Base-by-base conservation (phyloP, 768 basidiomycete genomes). In the Lactarius akahatsu region DNA sequence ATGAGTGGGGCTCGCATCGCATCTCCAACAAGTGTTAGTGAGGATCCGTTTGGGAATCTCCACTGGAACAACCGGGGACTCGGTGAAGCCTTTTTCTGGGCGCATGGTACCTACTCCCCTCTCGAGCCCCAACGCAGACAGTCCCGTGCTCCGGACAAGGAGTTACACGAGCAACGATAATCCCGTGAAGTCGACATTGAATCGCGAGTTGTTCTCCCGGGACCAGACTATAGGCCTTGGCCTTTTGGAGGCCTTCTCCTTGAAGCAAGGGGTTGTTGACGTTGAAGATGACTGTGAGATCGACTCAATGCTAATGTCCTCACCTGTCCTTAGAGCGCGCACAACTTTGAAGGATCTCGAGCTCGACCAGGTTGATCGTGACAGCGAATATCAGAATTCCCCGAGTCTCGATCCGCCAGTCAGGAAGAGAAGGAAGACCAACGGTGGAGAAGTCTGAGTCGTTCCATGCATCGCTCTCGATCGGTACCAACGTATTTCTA, bases 351-450 rank as follows among this genome's bases (percentile, higher is more conserved):
- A 15, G 11, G 55, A 38, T 1, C 18, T 28, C 34, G 63, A 47
- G 20, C 54, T 54, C 15, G 38, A 62, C 32, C 59, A 54, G 41
- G 67, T 69, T 43, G 64, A 65, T n/a, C 62, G 30, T 58, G 59
- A 66, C 18, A 54, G 71, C 57, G 76, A 72, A 38, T 40, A 38
- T 7, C 52, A 59, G 43, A 57, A 55, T 15, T 61, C 61, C 9
- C 43, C 47, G 4, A 43, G 64, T 36, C 36, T 62, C 20, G 61
- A 43, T 4, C 64, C 61, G 26, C 70, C 68, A 65, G 71, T 50
- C 76, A 78, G 66, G 76, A 78, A 62, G 74, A 75, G 30, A 74
- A 79, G 69, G 77, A 78, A 45, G 74, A 78, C 69, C 70, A 64
- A 65, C 26, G 26, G 60, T 43, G 59, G 61, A 26, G 36, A 60